Evolutionary conservation across 2,329 filamentous ascomycete species (phyloP), one percentile per base, ranked within the genome.

Genomic region (Simplicillium aogashimaense): DNA sequence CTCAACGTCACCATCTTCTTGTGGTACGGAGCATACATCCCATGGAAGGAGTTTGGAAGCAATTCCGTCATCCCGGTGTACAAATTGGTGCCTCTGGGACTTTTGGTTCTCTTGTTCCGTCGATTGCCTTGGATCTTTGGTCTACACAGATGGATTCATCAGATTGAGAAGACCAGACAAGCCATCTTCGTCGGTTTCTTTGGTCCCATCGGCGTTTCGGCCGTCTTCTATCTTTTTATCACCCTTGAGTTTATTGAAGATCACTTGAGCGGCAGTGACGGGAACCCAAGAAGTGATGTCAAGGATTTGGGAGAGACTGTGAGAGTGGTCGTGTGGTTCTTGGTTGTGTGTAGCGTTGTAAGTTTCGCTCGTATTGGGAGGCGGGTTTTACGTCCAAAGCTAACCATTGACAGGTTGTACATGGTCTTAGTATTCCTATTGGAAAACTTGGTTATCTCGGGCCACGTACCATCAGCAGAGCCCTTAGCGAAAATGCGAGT

Each of bases 131-230:
- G 87, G 55, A 70, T 95, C 0, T 74, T 86, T 39, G 74, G 71
- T 0, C 67, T 90, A 59, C 82, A 89, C 55, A 82, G 74, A 50
- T 72, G 74, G 43, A 89, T 95, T 35, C 83, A 76, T 25, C 86
- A 94, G 55, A 88, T 95, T 33, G 76, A 87, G 42, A 70, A 83
- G 32, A 59, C 74, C 25, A 73, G 76, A 4, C 87, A 94, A 49
- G 87, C 87, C 2, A 63, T 85, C 0, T 95, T 94, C 53, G 85
- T 92, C 7, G 89, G 89, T 1, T 95, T 94, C 65, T 95, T 95
- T 48, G 89, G 89, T 0, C 89, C 89, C 0, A 89, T 95, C 41
- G 88, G 90, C 3, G 88, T 95, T 2, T 86, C 85, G 13, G 89
- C 87, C 1, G 75, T 95, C 15, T 95, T 94, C 57, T 95, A 95